A percentile compares a stretch with the other conserved stretches of the same genome.
Evolutionary conservation across 371 early-diverging fungal genomes (phyloP).

Genomic region (Apophysomyces trapeziformis): DNA sequence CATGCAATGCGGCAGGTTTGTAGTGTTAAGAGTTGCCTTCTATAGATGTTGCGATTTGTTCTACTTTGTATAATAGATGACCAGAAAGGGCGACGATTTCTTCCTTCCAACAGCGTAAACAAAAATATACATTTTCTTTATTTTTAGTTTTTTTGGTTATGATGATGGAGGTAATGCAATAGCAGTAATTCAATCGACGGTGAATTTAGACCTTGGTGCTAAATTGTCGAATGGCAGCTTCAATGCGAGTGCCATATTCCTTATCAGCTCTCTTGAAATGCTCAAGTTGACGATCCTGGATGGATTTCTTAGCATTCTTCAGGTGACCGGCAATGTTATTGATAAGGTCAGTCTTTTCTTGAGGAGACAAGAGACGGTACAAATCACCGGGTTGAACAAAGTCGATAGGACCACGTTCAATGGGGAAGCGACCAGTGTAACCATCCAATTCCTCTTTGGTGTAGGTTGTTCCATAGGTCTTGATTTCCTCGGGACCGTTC

Average conservation of each 20-base stretch:
- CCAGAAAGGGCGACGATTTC: too few relatives aligned
- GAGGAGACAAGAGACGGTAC: constrained; percentile 62
- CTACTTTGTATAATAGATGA: too few relatives aligned
- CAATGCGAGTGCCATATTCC: constrained; percentile 69
- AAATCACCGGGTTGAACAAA: constrained; percentile 71
- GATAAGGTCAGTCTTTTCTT: constrained; percentile 67
- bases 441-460: constrained; percentile 42
- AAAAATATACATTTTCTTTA: too few relatives aligned
- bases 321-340: constrained; percentile 69
- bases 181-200: neutral
- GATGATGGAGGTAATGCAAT: neutral
- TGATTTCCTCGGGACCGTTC: constrained; percentile 54
- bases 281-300: constrained; percentile 71
- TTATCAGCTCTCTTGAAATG: constrained; percentile 73
- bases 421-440: constrained; percentile 59
- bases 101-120: too few relatives aligned
- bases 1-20: too few relatives aligned
- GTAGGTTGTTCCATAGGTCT: constrained; percentile 42
- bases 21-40: too few relatives aligned
- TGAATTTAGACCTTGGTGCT: neutral
- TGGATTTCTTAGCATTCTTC: constrained; percentile 67
- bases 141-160: neutral
- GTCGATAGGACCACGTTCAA: constrained; percentile 56
- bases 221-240: constrained; percentile 18
- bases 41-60: too few relatives aligned